A percentile compares a stretch with the other conserved stretches of the same genome.
Evolutionary conservation across 495 filamentous ascomycete species (phyloP).

Genomic region (Bacidia gigantensis): DNA sequence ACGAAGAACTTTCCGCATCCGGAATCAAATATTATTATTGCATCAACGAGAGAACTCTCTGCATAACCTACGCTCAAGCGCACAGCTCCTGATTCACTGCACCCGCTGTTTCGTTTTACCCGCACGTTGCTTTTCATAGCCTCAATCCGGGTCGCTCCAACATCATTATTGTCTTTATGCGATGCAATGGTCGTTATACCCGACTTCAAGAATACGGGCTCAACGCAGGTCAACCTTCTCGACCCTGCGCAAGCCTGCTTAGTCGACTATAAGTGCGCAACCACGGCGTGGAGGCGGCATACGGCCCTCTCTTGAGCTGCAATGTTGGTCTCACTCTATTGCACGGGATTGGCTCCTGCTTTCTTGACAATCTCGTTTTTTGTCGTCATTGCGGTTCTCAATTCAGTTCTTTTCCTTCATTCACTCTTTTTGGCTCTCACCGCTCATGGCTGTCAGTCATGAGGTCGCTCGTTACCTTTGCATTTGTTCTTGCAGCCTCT

Average conservation of each 20-base stretch:
- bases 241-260: neutral
- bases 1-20: no score
- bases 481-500: neutral
- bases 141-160: neutral
- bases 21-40: no score
- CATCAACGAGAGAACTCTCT: no score
- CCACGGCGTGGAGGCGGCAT: neutral
- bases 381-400: neutral
- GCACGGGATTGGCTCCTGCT: neutral
- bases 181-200: constrained; percentile 3
- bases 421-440: neutral
- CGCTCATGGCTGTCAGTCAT: constrained; percentile 12
- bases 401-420: neutral
- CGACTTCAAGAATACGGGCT: neutral
- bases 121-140: neutral
- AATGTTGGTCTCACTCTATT: neutral
- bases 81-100: neutral
- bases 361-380: neutral
- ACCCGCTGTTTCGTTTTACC: neutral
- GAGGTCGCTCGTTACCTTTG: constrained; percentile 12
- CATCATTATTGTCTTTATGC: neutral
- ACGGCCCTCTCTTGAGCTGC: neutral
- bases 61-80: neutral
- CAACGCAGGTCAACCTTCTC: neutral
- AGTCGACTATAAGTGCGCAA: constrained; percentile 1